Evolutionary conservation across 2,329 filamentous ascomycete species (phyloP).

Genomic region (Lachnellula subtilissima): DNA sequence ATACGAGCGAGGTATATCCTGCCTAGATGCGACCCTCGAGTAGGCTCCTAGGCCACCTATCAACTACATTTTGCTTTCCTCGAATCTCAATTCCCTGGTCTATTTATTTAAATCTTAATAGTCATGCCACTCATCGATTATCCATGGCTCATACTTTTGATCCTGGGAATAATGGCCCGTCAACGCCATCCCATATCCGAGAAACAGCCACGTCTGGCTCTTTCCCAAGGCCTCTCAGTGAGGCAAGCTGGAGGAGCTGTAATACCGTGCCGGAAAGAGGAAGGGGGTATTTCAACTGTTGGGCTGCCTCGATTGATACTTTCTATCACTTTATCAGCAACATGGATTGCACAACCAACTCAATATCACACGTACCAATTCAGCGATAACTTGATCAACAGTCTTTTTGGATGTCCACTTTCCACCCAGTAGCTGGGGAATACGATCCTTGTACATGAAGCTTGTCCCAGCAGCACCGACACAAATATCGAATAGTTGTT

Average conservation of each 20-base stretch:
- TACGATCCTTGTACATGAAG: constrained; percentile 36
- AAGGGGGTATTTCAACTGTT: constrained; percentile 32
- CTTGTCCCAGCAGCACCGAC: constrained; percentile 35
- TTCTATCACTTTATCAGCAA: constrained; percentile 30
- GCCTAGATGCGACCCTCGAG: too few species aligned
- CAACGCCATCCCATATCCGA: constrained; percentile 35
- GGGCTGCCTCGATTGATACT: constrained; percentile 29
- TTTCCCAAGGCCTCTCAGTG: constrained; percentile 30
- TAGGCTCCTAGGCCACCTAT: too few species aligned
- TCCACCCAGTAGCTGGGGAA: constrained; percentile 34
- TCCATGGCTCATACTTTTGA: background rate
- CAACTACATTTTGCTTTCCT: too few species aligned
- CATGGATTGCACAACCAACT: background rate
- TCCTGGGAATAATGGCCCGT: constrained; percentile 14
- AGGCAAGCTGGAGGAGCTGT: constrained; percentile 34
- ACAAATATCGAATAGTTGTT: constrained; percentile 44
- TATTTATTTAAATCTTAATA: background rate
- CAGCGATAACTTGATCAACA: constrained; percentile 34
- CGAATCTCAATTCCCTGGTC: too few species aligned
- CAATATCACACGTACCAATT: constrained; percentile 25
- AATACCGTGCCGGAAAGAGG: constrained; percentile 34
- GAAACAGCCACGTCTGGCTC: constrained; percentile 35
- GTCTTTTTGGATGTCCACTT: constrained; percentile 34
- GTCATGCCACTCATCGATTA: background rate
- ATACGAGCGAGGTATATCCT: too few species aligned